Percentiles rank a stretch among this genome's conserved stretches.
Conservation (phyloP, 805 yeast genomes). For the Jamesozyma rosinii region DNA sequence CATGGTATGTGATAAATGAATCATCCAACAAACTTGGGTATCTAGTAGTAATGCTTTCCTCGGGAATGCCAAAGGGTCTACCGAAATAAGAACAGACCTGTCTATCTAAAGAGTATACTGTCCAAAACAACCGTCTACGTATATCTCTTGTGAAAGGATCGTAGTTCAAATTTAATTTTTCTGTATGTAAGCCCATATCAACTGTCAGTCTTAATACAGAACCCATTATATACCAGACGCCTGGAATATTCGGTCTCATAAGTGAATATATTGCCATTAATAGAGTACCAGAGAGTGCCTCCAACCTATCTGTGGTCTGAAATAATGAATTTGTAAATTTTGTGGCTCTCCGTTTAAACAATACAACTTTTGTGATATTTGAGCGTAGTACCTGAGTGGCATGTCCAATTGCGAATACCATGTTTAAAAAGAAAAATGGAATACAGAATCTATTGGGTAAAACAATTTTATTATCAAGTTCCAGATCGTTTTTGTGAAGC, state of each 20-base stretch:
- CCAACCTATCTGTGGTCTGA: constrained; percentile 50
- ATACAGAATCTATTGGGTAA: constrained; percentile 43
- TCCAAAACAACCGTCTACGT: constrained; percentile 77
- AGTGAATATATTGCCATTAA: constrained; percentile 61
- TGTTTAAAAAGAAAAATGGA: constrained; percentile 61
- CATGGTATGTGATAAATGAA: constrained; percentile 39
- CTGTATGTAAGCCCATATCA: constrained; percentile 78
- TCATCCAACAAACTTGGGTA: constrained; percentile 75
- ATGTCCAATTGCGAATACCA: constrained; percentile 73
- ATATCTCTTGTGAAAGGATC: constrained; percentile 57
- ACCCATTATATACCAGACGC: constrained; percentile 87
- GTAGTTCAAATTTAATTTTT: constrained; percentile 34
- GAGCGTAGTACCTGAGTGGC: constrained; percentile 63
- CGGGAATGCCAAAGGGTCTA: constrained; percentile 83
- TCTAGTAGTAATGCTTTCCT: constrained; percentile 59
- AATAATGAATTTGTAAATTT: constrained; percentile 49
- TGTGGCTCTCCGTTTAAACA: constrained; percentile 61
- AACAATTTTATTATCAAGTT: constrained; percentile 30
- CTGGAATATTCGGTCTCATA: constrained; percentile 85
- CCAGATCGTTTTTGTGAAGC: constrained; percentile 12
- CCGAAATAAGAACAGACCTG: constrained; percentile 81
- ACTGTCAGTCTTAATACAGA: constrained; percentile 71
- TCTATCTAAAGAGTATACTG: constrained; percentile 76
- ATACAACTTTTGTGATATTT: constrained; percentile 54
- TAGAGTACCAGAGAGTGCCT: constrained; percentile 62